Evolutionary conservation across 352 stramenopile genomes (phyloP), one percentile per base, ranked within the genome.

Genomic region (Saprolegnia parasitica): DNA sequence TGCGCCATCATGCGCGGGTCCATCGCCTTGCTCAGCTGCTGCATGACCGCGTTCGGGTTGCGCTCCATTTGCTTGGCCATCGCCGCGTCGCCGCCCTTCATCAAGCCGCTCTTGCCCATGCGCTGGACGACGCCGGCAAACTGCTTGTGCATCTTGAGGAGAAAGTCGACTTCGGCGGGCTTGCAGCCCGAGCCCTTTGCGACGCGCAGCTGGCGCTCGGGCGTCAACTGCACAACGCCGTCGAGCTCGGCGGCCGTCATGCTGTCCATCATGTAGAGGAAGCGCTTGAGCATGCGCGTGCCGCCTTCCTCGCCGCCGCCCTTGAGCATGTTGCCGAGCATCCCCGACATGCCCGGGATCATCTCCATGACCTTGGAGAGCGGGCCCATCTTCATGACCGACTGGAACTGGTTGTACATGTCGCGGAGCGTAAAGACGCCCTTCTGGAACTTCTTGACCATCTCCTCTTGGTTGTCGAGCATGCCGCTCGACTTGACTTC

Each of bases 191-290:
- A 97, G 15, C 96, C 97, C 42, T 84, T 81, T 8, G 96, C 96
- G 65, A 99, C 95, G 29, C 95, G 92, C 40, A 74, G 76, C 67
- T 95, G 85, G 32, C 85, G 83, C 35, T 84, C 86, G 29, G 85
- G 73, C 15, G 81, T 81, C 4, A 96, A 72, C 60, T 79, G 74
- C 35, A 89, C 81, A n/a, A 91, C 60, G 26, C 88, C 96, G 75
- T 99, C 98, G 2, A 99, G 83, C 75, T 98, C 95, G 0, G 90
- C 90, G 68, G 98, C 90, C 5, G 91, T 98, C 97, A 99, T 99
- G 71, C 83, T 98, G 76, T 99, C 97, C 96, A 99, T 99, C 84
- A 99, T 99, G 81, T 97, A 99, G 74, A 99, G 86, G 79, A 99
- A 99, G 54, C 93, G 94, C 57, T 98, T 96, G 39, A 99, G 81